Evolutionary conservation across 495 filamentous ascomycete species (phyloP), one percentile per base, ranked within the genome.

Genomic region (Filosporella fistucella): DNA sequence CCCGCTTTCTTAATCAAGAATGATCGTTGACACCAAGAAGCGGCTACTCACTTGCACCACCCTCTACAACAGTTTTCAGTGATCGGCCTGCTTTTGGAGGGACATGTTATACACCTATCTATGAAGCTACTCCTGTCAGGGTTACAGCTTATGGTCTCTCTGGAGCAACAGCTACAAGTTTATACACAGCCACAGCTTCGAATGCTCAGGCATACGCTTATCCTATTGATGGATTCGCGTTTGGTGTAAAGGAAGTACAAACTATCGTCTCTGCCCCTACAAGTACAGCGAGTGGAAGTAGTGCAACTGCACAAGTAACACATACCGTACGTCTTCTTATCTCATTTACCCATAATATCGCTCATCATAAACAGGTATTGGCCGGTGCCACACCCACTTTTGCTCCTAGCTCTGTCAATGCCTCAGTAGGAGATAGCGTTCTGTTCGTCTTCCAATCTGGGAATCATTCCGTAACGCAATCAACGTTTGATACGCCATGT

Each of bases 391-490:
- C 60, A 79, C 64, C 86, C 5, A 59, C 71, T 23, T 88, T 75
- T 66, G 66, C 56, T 39, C 84, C 84, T 3, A 61, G 68, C 21
- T 52, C 68, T 25, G 60, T 86, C 55, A 58, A 49, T 29, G 78
- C 81, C 16, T 54, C 59, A 11, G 51, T 75, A 0, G 83, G 82
- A 45, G 81, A 86, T 57, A 76, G 68, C 39, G 72, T 88, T 60
- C 51, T 75, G 49, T 88, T 88, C 71, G 70, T 68, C 43, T 84
- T 86, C 72, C 65, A 75, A 56, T 70, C 72, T 48, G 65, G 65
- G 36, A 86, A 85, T 66, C 83, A 87, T 68, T 82, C 81, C 3
- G 73, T 74, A 36, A 85, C 81, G 2, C 83, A 88, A 63, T 85
- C 81, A 16, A 71, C 74, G 3, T 88, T 86, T 52, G 71, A 69